Evolutionary conservation across 2,329 filamentous ascomycete genomes (phyloP), one percentile per base, ranked within the genome.

Genomic region (Clonostachys rhizophaga): DNA sequence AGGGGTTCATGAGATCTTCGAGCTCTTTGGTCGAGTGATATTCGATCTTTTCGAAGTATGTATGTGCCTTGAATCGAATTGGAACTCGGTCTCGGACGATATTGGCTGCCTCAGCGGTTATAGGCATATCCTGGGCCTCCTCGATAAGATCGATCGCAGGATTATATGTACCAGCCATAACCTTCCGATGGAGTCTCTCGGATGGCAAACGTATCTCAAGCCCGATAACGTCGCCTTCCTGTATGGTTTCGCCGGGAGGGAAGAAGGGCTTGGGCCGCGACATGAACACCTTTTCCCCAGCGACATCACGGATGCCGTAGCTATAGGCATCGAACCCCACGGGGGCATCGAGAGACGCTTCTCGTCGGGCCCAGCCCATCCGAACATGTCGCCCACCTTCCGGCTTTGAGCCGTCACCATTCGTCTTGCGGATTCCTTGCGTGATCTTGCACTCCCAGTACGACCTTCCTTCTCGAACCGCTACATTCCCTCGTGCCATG

Each of bases 371-470:
- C 73, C 90, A 97, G 5, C 95, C 95, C 62, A 97, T 81, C 8
- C 94, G 87, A 20, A 97, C 85, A 60, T 78, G 88, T 58, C 74
- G 78, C 40, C 72, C 75, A 45, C 76, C 72, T 33, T 75, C 69
- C 14, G 67, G 61, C 42, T 72, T 75, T 34, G 64, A 64, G 6
- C 72, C 71, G 4, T 64, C 61, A 10, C 70, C 65, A 42, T 66
- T 67, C 8, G 62, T 55, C 40, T 62, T 58, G 9, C 62, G 62
- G 44, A 89, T 83, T 35, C 94, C 94, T 54, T 84, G 83, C 10
- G 91, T 85, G 46, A 99, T 83, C 59, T 88, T 91, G 66, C 92
- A 91, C 68, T 99, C 94, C 75, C 91, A 99, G 66, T 95, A 99
- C 75, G 89, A 90, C 34, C 88, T 81, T 1, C 94, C 94, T 66